A percentile compares a stretch with the other conserved stretches of the same genome.
phyloP scores from a whole-genome alignment of 768 basidiomycete genomes.

The Tylopilus cervinicoccineus region DNA sequence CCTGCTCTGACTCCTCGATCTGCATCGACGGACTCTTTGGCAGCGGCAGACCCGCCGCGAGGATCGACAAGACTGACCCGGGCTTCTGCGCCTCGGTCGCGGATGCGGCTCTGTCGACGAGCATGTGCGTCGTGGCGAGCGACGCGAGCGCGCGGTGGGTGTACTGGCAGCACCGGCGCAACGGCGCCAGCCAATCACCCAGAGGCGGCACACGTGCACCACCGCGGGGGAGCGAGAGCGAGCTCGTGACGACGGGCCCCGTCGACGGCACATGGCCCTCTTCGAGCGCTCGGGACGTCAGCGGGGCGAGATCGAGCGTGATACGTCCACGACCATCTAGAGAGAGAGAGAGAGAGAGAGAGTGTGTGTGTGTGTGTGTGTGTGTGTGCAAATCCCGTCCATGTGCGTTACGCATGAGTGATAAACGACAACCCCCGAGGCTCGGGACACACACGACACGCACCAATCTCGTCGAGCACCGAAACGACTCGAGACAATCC shows the following conservation, averaged over 20 bases:
- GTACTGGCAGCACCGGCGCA: slow-evolving; percentile 48
- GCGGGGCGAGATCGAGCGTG: slow-evolving; percentile 48
- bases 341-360: too few species aligned
- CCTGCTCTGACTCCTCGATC: slow-evolving; percentile 34
- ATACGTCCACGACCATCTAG: slow-evolving; percentile 34
- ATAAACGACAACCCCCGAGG: too few species aligned
- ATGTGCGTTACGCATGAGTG: too few species aligned
- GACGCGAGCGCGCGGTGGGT: slow-evolving; percentile 42
- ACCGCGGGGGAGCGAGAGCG: slow-evolving; percentile 32
- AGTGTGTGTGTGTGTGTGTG: too few species aligned
- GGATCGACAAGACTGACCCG: slow-evolving; percentile 36
- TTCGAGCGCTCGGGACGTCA: slow-evolving; percentile 38
- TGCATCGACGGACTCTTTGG: slow-evolving; percentile 74
- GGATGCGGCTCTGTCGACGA: slow-evolving; percentile 25
- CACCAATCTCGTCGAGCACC: slow-evolving; percentile 36
- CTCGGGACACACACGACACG: not conserved
- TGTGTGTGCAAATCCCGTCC: too few species aligned
- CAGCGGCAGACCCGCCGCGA: slow-evolving; percentile 48
- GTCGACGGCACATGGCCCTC: slow-evolving; percentile 34
- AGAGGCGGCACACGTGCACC: not conserved
- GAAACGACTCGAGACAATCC: slow-evolving; percentile 49
- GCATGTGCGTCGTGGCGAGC: slow-evolving; percentile 22
- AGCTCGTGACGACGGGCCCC: slow-evolving; percentile 32
- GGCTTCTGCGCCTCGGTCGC: slow-evolving; percentile 32
- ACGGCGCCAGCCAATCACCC: slow-evolving; percentile 44